Conservation (phyloP, 352 stramenopile species). For the Pythium grandisporangium region DNA sequence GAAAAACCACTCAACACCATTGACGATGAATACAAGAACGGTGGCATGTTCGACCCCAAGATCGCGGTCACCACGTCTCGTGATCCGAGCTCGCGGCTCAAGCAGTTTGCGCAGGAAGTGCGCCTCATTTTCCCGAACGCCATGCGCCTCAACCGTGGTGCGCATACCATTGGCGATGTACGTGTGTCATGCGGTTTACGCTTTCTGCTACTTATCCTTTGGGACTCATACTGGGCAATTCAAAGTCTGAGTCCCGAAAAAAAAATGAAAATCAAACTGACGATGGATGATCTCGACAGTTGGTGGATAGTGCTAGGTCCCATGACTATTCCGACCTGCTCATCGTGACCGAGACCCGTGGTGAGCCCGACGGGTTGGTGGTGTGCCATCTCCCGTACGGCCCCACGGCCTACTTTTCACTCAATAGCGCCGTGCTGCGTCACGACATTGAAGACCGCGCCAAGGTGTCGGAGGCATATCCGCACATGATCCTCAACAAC, state of each 20-base stretch:
- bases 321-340: constrained; percentile 98
- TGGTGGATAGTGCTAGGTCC: constrained; percentile 94
- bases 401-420: constrained; percentile 97
- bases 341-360: constrained; percentile 97
- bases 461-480: constrained; percentile 90
- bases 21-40: constrained; percentile 99
- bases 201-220: no score
- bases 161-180: constrained; percentile 88
- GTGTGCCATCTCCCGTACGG: constrained; percentile 98
- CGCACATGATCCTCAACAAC: constrained; percentile 96
- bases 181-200: no score
- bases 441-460: constrained; percentile 98
- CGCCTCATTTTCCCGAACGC: constrained; percentile 98
- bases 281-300: constrained; percentile 35
- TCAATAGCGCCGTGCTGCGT: constrained; percentile 95
- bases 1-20: constrained; percentile 88
- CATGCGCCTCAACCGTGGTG: constrained; percentile 95
- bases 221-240: no score
- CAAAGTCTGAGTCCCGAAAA: no score
- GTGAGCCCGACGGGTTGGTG: constrained; percentile 97
- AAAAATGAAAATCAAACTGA: neutral
- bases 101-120: constrained; percentile 99
- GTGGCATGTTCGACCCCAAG: constrained; percentile 95
- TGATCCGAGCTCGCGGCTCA: constrained; percentile 95
- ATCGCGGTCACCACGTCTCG: constrained; percentile 98